Base-by-base conservation (phyloP, 805 yeast species). In the Spathaspora passalidarum region DNA sequence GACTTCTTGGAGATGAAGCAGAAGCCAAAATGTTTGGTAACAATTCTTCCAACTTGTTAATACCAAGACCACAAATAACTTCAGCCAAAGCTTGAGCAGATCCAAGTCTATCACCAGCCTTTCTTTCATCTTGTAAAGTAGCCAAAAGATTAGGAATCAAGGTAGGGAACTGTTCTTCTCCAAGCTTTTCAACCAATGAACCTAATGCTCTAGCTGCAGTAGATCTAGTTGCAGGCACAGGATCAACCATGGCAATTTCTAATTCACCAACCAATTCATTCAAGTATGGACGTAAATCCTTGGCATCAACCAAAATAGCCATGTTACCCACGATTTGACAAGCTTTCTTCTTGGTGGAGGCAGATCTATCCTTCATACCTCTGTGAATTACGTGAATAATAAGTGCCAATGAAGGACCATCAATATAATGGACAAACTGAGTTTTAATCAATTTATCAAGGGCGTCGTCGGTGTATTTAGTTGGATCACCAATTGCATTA, bases 301-400 rank as follows among this genome's bases (percentile, higher is more conserved):
- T 81, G 14, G 88, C 75, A 57, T 92, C 98, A 14, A 96, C 97
- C 57, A 94, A 75, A 62, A 94, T 89, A 1, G 98, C 90, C 98
- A 94, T 94, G 61, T 94, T 94, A 51, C 99, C 99, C 23, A 94
- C 97, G 73, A 94, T 92, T 67, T 94, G 97, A 65, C 98, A 91
- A 0, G 98, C 92, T 64, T 89, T 89, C 63, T 87, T 81, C 72
- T 92, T 94, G 4, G 94, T 88, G 37, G 82, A 75, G 0, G 98
- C 97, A n/a, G 96, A 86, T 59, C 99, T 76, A 55, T 92, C 98
- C 43, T 79, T 81, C 87, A 94, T 82, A 69, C 98, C 99, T 65
- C 99, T 81, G 62, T 89, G 94, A 40, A 94, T 85, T 43, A 94
- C 97, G 61, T 91, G 97, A 50, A 91, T 88, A 46, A 94, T 89